Evolutionary conservation across 352 stramenopile genomes (phyloP).

Genomic region (Phytopythium oedochilum): DNA sequence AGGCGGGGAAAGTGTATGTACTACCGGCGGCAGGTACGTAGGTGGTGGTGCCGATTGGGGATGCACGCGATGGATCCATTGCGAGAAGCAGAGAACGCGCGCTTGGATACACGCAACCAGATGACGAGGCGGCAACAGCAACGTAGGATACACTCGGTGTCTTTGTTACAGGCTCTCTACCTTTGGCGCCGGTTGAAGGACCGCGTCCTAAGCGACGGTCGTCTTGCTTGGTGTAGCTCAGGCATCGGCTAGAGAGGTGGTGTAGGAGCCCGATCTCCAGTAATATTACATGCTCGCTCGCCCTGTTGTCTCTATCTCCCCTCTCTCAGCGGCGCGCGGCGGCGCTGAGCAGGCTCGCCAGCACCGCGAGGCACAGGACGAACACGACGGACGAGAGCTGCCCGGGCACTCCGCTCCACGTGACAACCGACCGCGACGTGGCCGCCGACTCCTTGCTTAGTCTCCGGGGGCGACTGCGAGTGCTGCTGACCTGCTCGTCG

Average conservation of each 20-base stretch:
- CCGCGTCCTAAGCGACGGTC: no score
- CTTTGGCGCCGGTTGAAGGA: no score
- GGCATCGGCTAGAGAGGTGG: not conserved
- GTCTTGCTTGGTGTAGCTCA: conserved; percentile 4
- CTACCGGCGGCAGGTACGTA: no score
- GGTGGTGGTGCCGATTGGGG: no score
- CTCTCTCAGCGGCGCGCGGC: conserved; percentile 1
- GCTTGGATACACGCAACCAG: not conserved
- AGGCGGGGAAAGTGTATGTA: not conserved
- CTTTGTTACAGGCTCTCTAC: not conserved
- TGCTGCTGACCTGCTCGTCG: no score
- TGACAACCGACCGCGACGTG: not conserved
- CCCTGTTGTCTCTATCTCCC: not conserved
- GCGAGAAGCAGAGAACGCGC: not conserved
- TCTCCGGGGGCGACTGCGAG: no score
- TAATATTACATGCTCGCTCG: conserved; percentile 3
- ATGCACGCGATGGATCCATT: not conserved
- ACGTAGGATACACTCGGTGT: not conserved
- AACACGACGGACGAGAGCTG: conserved; percentile 1
- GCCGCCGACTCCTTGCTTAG: not conserved
- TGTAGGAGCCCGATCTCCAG: not conserved
- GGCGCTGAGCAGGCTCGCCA: not conserved
- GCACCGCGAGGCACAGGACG: not conserved
- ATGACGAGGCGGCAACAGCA: not conserved
- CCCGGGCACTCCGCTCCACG: not conserved